Evolutionary conservation across 2,329 filamentous ascomycete species (phyloP).

Genomic region (Fusarium lyarnte): DNA sequence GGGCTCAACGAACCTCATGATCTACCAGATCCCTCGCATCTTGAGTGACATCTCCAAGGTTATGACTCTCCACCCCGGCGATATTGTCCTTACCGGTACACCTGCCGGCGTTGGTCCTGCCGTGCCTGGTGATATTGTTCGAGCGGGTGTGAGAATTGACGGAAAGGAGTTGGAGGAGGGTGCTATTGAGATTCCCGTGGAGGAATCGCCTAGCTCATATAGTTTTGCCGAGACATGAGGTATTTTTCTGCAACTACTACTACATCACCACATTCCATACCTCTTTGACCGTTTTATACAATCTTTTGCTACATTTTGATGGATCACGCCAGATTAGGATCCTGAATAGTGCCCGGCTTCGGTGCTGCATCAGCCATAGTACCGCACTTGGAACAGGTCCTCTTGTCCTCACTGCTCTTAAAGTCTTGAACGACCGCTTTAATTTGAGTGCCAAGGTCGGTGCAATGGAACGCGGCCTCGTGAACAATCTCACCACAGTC

Average conservation of each 20-base stretch:
- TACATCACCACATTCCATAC: not conserved
- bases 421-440: slow-evolving; percentile 90
- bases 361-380: slow-evolving; percentile 77
- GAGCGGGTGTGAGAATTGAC: slow-evolving; percentile 79
- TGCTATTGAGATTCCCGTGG: slow-evolving; percentile 82
- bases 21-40: slow-evolving; percentile 88
- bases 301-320: not conserved
- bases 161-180: slow-evolving; percentile 88
- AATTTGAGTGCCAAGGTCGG: slow-evolving; percentile 91
- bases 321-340: slow-evolving; percentile 62
- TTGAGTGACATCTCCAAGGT: slow-evolving; percentile 92
- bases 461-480: slow-evolving; percentile 88
- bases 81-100: slow-evolving; percentile 95
- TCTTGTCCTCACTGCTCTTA: slow-evolving; percentile 70
- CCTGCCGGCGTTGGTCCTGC: slow-evolving; percentile 94
- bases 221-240: slow-evolving; percentile 75
- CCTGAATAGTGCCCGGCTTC: slow-evolving; percentile 64
- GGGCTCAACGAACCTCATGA: slow-evolving; percentile 93
- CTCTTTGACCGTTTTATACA: not conserved
- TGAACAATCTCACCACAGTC: slow-evolving; percentile 78
- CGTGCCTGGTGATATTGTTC: slow-evolving; percentile 86
- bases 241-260: not conserved
- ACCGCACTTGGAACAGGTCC: slow-evolving; percentile 83
- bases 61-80: slow-evolving; percentile 91
- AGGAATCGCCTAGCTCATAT: slow-evolving; percentile 81